These are phyloP conservation scores for Rhododendron henanense DNA, from an alignment of 148 eudicot genomes.

Conservation along the genomic window DNA sequence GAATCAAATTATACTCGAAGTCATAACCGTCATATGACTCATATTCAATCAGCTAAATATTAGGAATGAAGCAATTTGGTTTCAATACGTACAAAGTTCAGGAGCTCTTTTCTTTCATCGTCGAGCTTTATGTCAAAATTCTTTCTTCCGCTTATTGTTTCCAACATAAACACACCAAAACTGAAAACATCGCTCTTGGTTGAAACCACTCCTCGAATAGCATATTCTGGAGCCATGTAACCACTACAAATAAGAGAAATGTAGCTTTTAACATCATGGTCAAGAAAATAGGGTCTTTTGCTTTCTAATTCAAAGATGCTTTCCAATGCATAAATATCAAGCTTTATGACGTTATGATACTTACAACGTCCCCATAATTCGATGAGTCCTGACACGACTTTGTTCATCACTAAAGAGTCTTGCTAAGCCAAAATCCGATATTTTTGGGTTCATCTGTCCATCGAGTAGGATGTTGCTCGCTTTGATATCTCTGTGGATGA, in stretches of 20 bases:
- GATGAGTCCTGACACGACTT: neutral
- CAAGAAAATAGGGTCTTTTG: neutral
- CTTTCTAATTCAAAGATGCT: neutral
- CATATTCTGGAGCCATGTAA: slow-evolving; percentile 10
- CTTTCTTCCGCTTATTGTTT: slow-evolving; percentile 11
- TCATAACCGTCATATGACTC: neutral
- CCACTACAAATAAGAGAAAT: neutral
- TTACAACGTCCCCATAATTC: slow-evolving; percentile 8
- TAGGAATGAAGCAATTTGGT: neutral
- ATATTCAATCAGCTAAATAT: neutral
- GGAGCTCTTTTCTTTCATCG: neutral
- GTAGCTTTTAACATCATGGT: neutral
- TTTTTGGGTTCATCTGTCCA: slow-evolving; percentile 11
- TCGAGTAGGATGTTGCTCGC: slow-evolving; percentile 10
- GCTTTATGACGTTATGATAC: neutral
- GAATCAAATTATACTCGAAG: neutral
- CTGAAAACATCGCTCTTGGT: slow-evolving; percentile 12
- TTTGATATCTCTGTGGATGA: slow-evolving; percentile 12
- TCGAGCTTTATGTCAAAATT: slow-evolving; percentile 3
- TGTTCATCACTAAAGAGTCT: slow-evolving; percentile 5
- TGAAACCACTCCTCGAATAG: neutral
- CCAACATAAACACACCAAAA: neutral
- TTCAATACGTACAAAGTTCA: neutral
- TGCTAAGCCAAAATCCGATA: slow-evolving; percentile 13
- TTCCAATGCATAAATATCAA: neutral